Base-by-base conservation (phyloP, 805 yeast genomes). In the Hanseniaspora singularis region DNA sequence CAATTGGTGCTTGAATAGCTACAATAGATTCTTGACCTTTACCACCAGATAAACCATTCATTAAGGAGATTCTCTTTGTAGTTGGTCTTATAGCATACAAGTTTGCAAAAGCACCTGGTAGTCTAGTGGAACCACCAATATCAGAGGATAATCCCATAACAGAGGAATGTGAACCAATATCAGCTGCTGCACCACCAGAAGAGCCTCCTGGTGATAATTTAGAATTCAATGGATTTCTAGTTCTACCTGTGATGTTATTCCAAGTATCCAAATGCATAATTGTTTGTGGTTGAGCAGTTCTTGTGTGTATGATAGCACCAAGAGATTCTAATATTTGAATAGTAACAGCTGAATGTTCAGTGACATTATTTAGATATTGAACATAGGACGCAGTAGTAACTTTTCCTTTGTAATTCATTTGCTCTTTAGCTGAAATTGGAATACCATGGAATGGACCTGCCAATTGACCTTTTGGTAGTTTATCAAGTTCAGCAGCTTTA, bases 131-230 rank as follows among this genome's bases (percentile, higher is more conserved):
- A 1, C 86, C 86, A 50, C 86, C 86, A 51, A 79, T 79, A 57
- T 79, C 86, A 23, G 81, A 73, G 34, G 85, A 85, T 36, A 76
- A 65, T 16, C 81, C 88, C 36, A 79, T 52, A 1, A 76, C 72
- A 16, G 82, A 74, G 5, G 76, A 84, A 45, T 69, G 72, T 58
- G 74, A 68, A 2, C 73, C 75, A 44, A 77, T 72, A 51, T 74
- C 58, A 0, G 81, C 76, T 52, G 84, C 82, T 59, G 79, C 86
- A 51, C 86, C 86, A 33, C 81, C 79, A 3, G 82, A 75, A 1
- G 81, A 75, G n/a, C 86, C 86, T 52, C 86, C 85, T 2, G 81
- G 69, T 16, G 81, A 72, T 50, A 77, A 64, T 22, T 68, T 61
- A 32, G 77, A 65, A 53, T 79, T 79, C 60, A 65, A 62, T 1